Evolutionary conservation across 139 green algal species (phyloP).

Genomic region (Chlorella vulgaris): DNA sequence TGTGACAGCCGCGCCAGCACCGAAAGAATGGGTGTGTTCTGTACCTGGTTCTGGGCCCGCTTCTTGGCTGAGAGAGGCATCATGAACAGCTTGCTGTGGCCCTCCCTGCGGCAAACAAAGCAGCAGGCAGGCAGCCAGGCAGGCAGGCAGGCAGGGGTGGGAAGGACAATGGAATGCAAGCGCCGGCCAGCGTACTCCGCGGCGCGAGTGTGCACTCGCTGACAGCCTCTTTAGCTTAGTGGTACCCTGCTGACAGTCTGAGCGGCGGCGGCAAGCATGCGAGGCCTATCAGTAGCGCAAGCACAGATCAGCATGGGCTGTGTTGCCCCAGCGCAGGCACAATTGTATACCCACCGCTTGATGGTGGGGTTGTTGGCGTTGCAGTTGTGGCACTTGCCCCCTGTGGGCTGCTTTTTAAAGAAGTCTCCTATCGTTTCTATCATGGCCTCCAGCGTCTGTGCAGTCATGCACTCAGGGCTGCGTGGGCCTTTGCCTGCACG

Average conservation of each 20-base stretch:
- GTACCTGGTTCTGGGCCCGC: slow-evolving; percentile 48
- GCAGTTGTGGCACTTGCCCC: slow-evolving; percentile 87
- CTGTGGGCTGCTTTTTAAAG: slow-evolving; percentile 61
- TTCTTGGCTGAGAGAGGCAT: slow-evolving; percentile 59
- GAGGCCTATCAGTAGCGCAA: too few species aligned
- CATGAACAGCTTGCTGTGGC: slow-evolving; percentile 70
- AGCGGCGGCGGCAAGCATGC: too few species aligned
- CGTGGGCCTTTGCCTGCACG: slow-evolving; percentile 25
- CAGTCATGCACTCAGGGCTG: slow-evolving; percentile 11
- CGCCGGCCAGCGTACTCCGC: too few species aligned
- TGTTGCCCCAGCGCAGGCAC: not conserved
- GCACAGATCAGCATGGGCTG: too few species aligned
- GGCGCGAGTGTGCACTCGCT: too few species aligned
- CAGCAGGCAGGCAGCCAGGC: not conserved
- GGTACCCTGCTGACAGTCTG: too few species aligned
- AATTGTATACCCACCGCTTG: too few species aligned
- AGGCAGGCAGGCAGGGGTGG: not conserved
- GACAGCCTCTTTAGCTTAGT: too few species aligned
- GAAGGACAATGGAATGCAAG: not conserved
- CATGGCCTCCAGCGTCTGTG: slow-evolving; percentile 63
- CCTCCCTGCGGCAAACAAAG: slow-evolving; percentile 48
- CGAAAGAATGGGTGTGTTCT: slow-evolving; percentile 47
- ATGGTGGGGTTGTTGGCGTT: slow-evolving; percentile 59
- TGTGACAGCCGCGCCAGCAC: slow-evolving; percentile 35
- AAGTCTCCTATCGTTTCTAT: slow-evolving; percentile 75